These are phyloP conservation scores for Phytophthora lateralis DNA, from an alignment of 352 stramenopile species.

Conservation along the genomic window DNA sequence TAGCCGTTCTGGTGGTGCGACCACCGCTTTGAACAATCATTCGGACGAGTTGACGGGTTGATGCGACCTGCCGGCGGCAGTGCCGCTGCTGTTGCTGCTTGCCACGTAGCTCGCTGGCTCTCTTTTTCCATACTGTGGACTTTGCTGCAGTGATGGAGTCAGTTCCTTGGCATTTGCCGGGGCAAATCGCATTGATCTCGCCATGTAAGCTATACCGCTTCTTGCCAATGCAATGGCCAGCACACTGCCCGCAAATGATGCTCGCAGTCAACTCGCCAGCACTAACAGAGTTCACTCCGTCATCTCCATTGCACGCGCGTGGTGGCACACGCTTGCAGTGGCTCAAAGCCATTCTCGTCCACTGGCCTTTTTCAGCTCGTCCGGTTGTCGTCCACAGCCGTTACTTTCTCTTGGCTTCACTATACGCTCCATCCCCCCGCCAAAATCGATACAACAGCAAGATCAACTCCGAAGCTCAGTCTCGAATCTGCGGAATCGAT, in stretches of 20 bases:
- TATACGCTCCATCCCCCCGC: slow-evolving; percentile 3
- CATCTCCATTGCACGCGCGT: background rate
- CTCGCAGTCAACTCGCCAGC: slow-evolving; percentile 2
- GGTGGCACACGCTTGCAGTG: slow-evolving; percentile 12
- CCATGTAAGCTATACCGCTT: background rate
- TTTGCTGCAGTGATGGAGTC: slow-evolving; percentile 4
- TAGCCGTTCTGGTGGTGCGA: slow-evolving; percentile 22
- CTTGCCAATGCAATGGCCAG: slow-evolving; percentile 5
- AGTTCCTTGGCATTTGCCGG: background rate
- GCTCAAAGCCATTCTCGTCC: slow-evolving; percentile 3
- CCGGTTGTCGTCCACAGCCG: slow-evolving; percentile 7
- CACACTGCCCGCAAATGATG: background rate
- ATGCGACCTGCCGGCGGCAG: background rate
- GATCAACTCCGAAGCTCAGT: slow-evolving; percentile 27
- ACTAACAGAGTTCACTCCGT: background rate
- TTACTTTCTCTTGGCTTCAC: slow-evolving; percentile 14
- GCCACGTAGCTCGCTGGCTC: background rate
- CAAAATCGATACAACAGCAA: slow-evolving; percentile 15
- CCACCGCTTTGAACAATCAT: slow-evolving; percentile 5
- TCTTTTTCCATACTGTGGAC: background rate
- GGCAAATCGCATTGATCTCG: slow-evolving; percentile 15
- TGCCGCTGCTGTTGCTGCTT: slow-evolving; percentile 4
- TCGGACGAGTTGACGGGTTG: background rate
- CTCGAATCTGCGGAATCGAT: slow-evolving; percentile 12
- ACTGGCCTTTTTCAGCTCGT: slow-evolving; percentile 7